Evolutionary conservation across 371 early-diverging fungal species (phyloP).

Genomic region (Mortierella sp.): DNA sequence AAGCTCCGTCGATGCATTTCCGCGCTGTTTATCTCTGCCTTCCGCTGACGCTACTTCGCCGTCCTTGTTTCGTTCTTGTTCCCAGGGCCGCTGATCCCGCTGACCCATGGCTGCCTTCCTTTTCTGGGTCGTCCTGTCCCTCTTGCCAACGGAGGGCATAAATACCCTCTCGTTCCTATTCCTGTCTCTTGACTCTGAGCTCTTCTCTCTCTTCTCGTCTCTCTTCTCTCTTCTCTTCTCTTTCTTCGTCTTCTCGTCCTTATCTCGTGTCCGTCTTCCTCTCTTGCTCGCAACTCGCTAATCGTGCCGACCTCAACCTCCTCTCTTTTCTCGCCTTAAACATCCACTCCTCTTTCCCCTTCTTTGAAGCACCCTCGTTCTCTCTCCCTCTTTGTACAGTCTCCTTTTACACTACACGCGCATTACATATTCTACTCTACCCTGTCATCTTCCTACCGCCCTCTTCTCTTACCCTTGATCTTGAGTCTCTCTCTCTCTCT

Average conservation of each 20-base stretch:
- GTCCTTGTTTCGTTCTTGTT: background rate
- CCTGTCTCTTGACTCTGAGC: slow-evolving; percentile 2
- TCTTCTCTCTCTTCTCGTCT: background rate
- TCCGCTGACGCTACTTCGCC: slow-evolving; percentile 7
- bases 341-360: background rate
- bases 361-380: background rate
- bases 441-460: too few species aligned
- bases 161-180: background rate
- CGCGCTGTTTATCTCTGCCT: background rate
- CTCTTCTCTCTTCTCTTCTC: background rate
- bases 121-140: background rate
- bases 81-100: slow-evolving; percentile 1
- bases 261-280: background rate
- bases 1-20: background rate
- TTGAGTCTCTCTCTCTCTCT: too few species aligned
- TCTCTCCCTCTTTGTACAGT: background rate
- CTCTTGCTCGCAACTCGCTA: background rate
- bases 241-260: background rate
- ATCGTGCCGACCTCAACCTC: background rate
- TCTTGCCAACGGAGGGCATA: too few species aligned
- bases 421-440: too few species aligned
- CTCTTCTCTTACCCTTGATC: too few species aligned
- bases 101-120: slow-evolving; percentile 15
- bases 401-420: too few species aligned
- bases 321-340: background rate